A percentile compares a stretch with the other conserved stretches of the same genome.
Conservation (phyloP, 768 basidiomycete species). For the Grammothele lineata region DNA sequence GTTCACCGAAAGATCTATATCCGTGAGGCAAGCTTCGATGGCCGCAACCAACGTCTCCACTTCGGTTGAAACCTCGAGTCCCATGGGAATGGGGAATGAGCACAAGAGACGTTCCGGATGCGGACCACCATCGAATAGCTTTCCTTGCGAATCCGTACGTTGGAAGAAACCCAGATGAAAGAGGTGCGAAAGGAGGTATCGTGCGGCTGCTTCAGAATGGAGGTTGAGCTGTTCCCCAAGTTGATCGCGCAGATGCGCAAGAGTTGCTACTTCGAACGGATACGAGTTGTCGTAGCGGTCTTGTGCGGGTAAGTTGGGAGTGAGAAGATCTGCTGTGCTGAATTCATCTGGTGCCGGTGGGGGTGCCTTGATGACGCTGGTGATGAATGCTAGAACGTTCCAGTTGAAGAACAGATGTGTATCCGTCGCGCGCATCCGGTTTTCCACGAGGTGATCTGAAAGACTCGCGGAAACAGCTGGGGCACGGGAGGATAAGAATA, state of each 20-base stretch:
- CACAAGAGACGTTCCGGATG: slow-evolving; percentile 39
- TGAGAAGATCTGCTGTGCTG: slow-evolving; percentile 38
- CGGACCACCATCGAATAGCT: slow-evolving; percentile 33
- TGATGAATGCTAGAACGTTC: slow-evolving; percentile 58
- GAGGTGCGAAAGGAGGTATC: slow-evolving; percentile 53
- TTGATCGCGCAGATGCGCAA: slow-evolving; percentile 57
- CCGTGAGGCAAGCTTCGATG: slow-evolving; percentile 65
- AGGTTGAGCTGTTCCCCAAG: slow-evolving; percentile 59
- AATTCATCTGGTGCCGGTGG: slow-evolving; percentile 11
- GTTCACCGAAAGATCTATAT: slow-evolving; percentile 69
- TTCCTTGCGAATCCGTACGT: slow-evolving; percentile 33
- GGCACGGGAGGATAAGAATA: slow-evolving; percentile 39
- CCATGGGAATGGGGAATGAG: slow-evolving; percentile 64
- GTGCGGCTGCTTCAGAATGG: slow-evolving; percentile 47
- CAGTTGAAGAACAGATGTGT: slow-evolving; percentile 63
- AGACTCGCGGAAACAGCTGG: slow-evolving; percentile 42
- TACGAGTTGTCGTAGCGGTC: slow-evolving; percentile 27
- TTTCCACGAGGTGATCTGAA: slow-evolving; percentile 53
- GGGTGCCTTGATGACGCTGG: slow-evolving; percentile 48
- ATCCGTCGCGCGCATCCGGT: slow-evolving; percentile 33
- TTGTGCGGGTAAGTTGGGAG: slow-evolving; percentile 32
- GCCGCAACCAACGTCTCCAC: slow-evolving; percentile 71
- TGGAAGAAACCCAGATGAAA: slow-evolving; percentile 60
- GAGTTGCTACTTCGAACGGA: slow-evolving; percentile 53
- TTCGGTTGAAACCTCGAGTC: slow-evolving; percentile 65